phyloP scores from a whole-genome alignment of 352 stramenopile genomes.

The Globisporangium camurandrum region DNA sequence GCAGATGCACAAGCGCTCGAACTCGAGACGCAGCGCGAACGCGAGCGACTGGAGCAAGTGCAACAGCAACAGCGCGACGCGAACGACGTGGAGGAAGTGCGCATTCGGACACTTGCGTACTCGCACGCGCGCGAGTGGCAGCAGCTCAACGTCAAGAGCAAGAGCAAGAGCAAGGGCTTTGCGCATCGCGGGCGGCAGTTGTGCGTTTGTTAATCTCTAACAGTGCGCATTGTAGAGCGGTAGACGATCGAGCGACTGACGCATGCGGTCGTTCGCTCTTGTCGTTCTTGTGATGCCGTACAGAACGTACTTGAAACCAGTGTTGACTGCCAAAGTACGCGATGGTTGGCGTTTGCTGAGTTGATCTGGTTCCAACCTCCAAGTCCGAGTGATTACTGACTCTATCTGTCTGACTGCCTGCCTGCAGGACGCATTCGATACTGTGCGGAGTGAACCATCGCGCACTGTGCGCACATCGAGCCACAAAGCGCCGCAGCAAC shows the following conservation, averaged over 20 bases:
- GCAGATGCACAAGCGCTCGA: constrained; percentile 10
- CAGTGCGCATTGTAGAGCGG: not conserved
- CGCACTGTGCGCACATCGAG: not conserved
- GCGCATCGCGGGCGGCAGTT: constrained; percentile 43
- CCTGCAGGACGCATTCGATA: not conserved
- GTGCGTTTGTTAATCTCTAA: constrained; percentile 18
- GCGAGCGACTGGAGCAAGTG: constrained; percentile 16
- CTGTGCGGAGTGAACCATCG: not conserved
- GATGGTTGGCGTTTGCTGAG: not conserved
- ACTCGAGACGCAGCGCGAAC: constrained; percentile 19
- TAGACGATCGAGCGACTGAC: not conserved
- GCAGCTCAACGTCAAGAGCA: constrained; percentile 50
- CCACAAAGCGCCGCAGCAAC: constrained; percentile 1
- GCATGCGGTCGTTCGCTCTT: constrained; percentile 1
- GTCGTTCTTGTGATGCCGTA: too few relatives aligned
- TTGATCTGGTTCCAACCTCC: not conserved
- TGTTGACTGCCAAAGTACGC: constrained; percentile 28
- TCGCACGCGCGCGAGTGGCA: constrained; percentile 50
- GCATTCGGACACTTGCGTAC: constrained; percentile 51
- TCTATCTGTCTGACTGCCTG: not conserved
- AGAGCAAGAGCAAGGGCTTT: too few relatives aligned
- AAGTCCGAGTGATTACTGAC: not conserved
- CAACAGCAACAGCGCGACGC: constrained; percentile 32
- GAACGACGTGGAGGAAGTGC: constrained; percentile 49
- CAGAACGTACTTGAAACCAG: constrained; percentile 51